phyloP scores from a whole-genome alignment of 306 rosid genomes.

The Notholithocarpus densiflorus region DNA sequence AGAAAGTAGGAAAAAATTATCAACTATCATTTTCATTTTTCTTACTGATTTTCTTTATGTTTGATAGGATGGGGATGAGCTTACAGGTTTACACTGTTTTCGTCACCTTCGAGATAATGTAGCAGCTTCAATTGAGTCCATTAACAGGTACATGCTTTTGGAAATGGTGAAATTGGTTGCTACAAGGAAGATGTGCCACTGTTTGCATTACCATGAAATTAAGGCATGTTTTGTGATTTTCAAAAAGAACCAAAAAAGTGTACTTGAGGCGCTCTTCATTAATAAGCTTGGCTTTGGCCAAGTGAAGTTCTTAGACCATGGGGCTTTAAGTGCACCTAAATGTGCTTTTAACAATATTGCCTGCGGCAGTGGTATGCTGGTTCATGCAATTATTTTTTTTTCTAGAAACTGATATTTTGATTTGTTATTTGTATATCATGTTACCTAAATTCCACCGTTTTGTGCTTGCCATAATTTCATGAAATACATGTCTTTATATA shows the following conservation, averaged over 20 bases:
- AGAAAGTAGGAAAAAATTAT: conserved; percentile 8
- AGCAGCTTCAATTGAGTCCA: conserved; percentile 80
- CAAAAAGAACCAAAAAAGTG: too few species aligned
- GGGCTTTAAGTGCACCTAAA: too few species aligned
- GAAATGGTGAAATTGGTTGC: conserved; percentile 9
- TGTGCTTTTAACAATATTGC: neutral
- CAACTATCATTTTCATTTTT: conserved; percentile 1
- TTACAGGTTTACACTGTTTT: conserved; percentile 94
- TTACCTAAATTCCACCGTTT: neutral
- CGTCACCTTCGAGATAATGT: conserved; percentile 94
- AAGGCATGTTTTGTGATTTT: too few species aligned
- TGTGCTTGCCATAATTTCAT: neutral
- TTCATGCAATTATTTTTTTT: neutral
- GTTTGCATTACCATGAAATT: conserved; percentile 2
- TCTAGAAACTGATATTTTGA: neutral
- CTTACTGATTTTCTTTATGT: conserved; percentile 25
- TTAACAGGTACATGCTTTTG: conserved; percentile 65
- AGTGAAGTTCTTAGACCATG: neutral
- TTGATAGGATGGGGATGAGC: conserved; percentile 92
- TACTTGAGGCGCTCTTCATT: too few species aligned
- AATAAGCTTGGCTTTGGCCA: too few species aligned
- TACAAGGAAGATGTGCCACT: conserved; percentile 9
- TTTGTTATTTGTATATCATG: neutral
- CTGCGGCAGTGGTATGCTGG: neutral
- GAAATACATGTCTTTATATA: neutral